These are phyloP conservation scores for Kalaharituber pfeilii DNA, from an alignment of 2,329 filamentous ascomycete species.

Conservation along the genomic window DNA sequence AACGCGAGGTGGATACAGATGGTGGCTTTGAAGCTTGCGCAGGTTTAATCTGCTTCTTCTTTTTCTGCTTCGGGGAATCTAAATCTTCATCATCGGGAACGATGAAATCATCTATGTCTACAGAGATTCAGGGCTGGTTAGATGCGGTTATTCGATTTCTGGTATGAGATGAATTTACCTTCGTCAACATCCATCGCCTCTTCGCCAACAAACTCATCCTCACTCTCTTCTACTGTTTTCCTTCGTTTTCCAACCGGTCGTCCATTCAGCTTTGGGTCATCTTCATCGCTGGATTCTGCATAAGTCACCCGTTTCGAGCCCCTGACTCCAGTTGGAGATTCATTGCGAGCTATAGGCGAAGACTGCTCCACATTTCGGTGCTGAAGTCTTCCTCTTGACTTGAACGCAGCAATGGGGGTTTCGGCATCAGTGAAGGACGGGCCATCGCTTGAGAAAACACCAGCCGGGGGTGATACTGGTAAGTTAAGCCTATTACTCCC, in stretches of 20 bases:
- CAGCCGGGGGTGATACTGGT: background rate
- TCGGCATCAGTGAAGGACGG: background rate
- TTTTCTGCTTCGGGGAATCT: constrained; percentile 32
- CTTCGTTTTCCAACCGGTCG: constrained; percentile 24
- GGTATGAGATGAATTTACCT: constrained; percentile 29
- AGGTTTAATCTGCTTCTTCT: constrained; percentile 25
- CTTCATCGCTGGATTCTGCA: constrained; percentile 5
- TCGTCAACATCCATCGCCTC: constrained; percentile 45
- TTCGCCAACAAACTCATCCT: constrained; percentile 48
- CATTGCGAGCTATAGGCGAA: background rate
- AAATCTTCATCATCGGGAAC: constrained; percentile 74
- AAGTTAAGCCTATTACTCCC: background rate
- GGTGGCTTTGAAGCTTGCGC: constrained; percentile 9
- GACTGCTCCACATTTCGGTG: background rate
- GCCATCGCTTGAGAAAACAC: background rate
- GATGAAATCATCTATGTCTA: constrained; percentile 74
- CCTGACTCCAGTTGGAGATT: background rate
- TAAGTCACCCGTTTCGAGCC: background rate
- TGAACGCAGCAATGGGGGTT: constrained; percentile 1
- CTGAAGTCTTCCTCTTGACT: background rate
- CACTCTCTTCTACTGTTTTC: constrained; percentile 48
- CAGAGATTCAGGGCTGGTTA: constrained; percentile 2
- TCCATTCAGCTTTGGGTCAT: background rate
- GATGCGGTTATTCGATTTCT: constrained; percentile 10
- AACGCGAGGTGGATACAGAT: constrained; percentile 6